Percentiles rank a stretch among this genome's conserved stretches.
Conservation (phyloP, 495 filamentous ascomycete genomes). For the Peziza echinospora region DNA sequence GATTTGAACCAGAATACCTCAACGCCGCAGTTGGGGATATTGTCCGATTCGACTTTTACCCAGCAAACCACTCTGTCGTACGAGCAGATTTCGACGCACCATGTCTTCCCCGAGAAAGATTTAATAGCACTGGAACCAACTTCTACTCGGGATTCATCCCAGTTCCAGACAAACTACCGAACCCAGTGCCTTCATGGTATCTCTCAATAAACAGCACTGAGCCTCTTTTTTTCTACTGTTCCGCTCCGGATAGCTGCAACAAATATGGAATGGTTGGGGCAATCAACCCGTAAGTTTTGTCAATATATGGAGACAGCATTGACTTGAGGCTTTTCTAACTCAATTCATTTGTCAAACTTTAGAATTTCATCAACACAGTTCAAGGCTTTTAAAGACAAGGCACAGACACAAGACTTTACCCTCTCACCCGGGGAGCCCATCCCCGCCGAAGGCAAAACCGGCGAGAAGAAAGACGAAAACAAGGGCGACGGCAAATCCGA, state of each 20-base stretch:
- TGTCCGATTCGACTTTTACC: slow-evolving; percentile 36
- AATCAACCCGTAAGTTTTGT: too few species aligned
- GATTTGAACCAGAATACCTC: not conserved
- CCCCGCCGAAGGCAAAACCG: slow-evolving; percentile 16
- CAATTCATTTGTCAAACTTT: too few species aligned
- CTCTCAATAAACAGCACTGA: slow-evolving; percentile 33
- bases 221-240: slow-evolving; percentile 42
- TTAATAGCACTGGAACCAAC: slow-evolving; percentile 21
- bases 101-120: slow-evolving; percentile 37
- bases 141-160: slow-evolving; percentile 28
- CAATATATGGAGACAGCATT: too few species aligned
- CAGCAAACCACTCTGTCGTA: slow-evolving; percentile 36
- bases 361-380: slow-evolving; percentile 16
- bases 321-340: too few species aligned
- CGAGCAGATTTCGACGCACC: slow-evolving; percentile 32
- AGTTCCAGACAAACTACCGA: not conserved
- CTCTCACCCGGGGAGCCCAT: slow-evolving; percentile 23
- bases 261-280: slow-evolving; percentile 27
- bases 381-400: slow-evolving; percentile 19
- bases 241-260: slow-evolving; percentile 24
- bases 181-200: slow-evolving; percentile 27
- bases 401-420: slow-evolving; percentile 14
- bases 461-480: not conserved
- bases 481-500: not conserved
- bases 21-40: not conserved